Evolutionary conservation across 2,329 filamentous ascomycete species (phyloP), one percentile per base, ranked within the genome.

Genomic region (Xylariomycetidae sp.): DNA sequence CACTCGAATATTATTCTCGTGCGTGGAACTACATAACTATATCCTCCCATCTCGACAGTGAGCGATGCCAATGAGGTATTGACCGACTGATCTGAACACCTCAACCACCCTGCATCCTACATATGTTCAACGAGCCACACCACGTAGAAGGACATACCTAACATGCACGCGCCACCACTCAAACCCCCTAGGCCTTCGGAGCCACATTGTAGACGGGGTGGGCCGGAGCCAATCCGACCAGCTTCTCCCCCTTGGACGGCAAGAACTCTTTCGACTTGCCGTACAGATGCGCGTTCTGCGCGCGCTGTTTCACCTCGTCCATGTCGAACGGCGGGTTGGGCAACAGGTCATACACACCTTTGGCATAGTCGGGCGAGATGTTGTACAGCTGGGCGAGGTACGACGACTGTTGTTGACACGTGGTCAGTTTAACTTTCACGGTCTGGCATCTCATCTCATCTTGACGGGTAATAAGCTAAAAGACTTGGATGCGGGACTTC

Each of bases 341-440:
- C 32, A 73, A 50, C 9, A 61, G 42, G 18, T 69, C 57, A 39
- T 67, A 73, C 9, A 74, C 63, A 4, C 61, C 67, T 31, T 58
- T 50, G 0, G 69, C 58, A 34, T 71, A 72, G 31, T 66, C 65
- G 1, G 60, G 58, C 6, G 59, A 58, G 30, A 74, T 70, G 40
- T 66, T 65, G 50, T 70, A 67, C 30, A 67, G 57, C 50, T 76
- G 72, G 1, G 69, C 67, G 1, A 75, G 58, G 44, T 74, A 75
- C 39, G n/a, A n/a, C n/a, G n/a, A n/a, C n/a, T n/a, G n/a, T n/a
- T n/a, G n/a, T n/a, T n/a, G n/a, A n/a, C n/a, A n/a, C n/a, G n/a
- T n/a, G n/a, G n/a, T n/a, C n/a, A n/a, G n/a, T 70, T 70, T 40
- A 65, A 44, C 46, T 50, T 7, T 26, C 14, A 4, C 11, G 16